phyloP scores from a whole-genome alignment of 139 green algal species.

The Closterium sp. region DNA sequence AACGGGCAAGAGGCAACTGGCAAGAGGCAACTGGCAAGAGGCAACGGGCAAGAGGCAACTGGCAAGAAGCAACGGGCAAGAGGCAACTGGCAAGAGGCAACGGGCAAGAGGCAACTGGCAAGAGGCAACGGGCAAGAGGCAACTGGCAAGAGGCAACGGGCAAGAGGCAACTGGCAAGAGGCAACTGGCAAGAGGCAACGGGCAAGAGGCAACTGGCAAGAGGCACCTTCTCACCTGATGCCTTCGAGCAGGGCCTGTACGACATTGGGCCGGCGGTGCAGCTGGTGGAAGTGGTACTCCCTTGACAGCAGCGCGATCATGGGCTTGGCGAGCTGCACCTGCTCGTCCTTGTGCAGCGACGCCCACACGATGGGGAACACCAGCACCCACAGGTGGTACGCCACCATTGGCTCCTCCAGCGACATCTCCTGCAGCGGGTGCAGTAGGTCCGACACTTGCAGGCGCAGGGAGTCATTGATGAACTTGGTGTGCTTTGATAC shows the following conservation, averaged over 20 bases:
- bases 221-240: slow-evolving; percentile 66
- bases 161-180: too few species aligned
- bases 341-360: slow-evolving; percentile 87
- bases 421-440: slow-evolving; percentile 75
- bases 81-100: too few species aligned
- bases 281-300: slow-evolving; percentile 84
- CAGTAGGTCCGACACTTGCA: slow-evolving; percentile 69
- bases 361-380: slow-evolving; percentile 98
- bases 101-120: too few species aligned
- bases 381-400: slow-evolving; percentile 85
- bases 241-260: slow-evolving; percentile 86
- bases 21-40: too few species aligned
- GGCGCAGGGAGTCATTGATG: slow-evolving; percentile 46
- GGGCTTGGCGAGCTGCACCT: slow-evolving; percentile 86
- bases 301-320: slow-evolving; percentile 89
- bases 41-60: too few species aligned
- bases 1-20: too few species aligned
- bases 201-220: too few species aligned
- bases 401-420: slow-evolving; percentile 63
- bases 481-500: slow-evolving; percentile 66
- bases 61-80: too few species aligned
- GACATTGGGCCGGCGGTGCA: slow-evolving; percentile 77
- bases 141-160: too few species aligned
- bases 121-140: too few species aligned
- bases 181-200: too few species aligned